These are phyloP conservation scores for Euclidium syriacum DNA, from an alignment of 345 rosid genomes.

Conservation along the genomic window DNA sequence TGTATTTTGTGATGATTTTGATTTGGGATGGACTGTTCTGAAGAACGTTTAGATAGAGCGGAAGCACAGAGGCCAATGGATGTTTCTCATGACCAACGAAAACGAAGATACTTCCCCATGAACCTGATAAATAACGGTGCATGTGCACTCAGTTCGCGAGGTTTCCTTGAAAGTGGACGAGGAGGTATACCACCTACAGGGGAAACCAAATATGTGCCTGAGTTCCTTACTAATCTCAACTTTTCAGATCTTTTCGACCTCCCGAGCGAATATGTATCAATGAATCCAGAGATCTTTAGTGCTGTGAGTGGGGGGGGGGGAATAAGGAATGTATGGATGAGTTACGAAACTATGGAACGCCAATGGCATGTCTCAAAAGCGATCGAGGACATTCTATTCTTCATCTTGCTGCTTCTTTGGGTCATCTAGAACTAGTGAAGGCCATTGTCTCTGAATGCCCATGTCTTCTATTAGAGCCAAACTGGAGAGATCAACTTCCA, in stretches of 20 bases:
- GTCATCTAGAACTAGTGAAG: not conserved
- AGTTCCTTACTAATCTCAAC: not conserved
- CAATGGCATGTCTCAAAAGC: not conserved
- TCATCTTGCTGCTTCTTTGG: not conserved
- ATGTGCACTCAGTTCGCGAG: too few relatives aligned
- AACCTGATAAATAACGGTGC: not conserved
- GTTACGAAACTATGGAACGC: not conserved
- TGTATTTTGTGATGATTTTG: not conserved
- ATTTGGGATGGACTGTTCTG: not conserved
- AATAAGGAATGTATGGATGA: not conserved
- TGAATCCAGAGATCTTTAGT: not conserved
- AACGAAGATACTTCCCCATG: not conserved
- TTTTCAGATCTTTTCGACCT: too few relatives aligned
- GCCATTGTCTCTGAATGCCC: not conserved
- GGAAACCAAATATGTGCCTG: not conserved
- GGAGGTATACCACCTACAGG: not conserved
- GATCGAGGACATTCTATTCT: not conserved
- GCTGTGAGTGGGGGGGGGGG: not conserved
- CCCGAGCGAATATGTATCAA: not conserved
- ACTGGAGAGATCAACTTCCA: not conserved
- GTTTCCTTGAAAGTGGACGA: too few relatives aligned
- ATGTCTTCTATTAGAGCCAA: not conserved
- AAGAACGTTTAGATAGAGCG: too few relatives aligned
- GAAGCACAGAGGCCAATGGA: not conserved
- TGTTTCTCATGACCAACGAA: not conserved